Evolutionary conservation across 352 stramenopile genomes (phyloP).

Genomic region (Phytophthora crassamura): DNA sequence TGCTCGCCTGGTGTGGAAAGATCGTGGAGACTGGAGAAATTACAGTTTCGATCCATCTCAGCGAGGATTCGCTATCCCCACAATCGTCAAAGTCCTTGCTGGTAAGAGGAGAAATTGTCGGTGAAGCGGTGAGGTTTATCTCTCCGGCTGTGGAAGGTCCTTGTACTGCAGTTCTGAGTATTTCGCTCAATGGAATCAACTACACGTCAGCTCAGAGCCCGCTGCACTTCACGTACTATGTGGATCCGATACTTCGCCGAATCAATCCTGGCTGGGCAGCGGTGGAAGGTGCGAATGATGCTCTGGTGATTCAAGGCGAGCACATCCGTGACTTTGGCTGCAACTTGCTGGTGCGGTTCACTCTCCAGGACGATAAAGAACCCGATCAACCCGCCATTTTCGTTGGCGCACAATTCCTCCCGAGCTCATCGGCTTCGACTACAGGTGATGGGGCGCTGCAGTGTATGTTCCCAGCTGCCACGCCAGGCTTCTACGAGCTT

Average conservation of each 20-base stretch:
- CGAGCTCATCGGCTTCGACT: slow-evolving; percentile 12
- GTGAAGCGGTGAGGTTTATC: slow-evolving; percentile 64
- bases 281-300: slow-evolving; percentile 38
- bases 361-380: slow-evolving; percentile 39
- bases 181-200: slow-evolving; percentile 80
- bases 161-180: slow-evolving; percentile 61
- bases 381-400: slow-evolving; percentile 24
- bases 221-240: slow-evolving; percentile 69
- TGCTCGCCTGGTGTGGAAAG: slow-evolving; percentile 62
- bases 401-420: slow-evolving; percentile 42
- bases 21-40: slow-evolving; percentile 78
- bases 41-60: slow-evolving; percentile 52
- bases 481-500: slow-evolving; percentile 63
- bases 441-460: slow-evolving; percentile 32
- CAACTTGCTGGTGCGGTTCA: slow-evolving; percentile 51
- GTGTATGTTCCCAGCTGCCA: slow-evolving; percentile 38
- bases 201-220: slow-evolving; percentile 60
- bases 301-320: slow-evolving; percentile 51
- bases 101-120: slow-evolving; percentile 65
- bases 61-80: slow-evolving; percentile 5
- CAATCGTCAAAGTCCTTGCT: slow-evolving; percentile 17
- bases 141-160: slow-evolving; percentile 44
- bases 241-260: slow-evolving; percentile 55
- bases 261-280: slow-evolving; percentile 60
- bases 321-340: slow-evolving; percentile 64